Conservation (phyloP, 164 flowering plant genomes). For the Nymphaea thermarum region DNA sequence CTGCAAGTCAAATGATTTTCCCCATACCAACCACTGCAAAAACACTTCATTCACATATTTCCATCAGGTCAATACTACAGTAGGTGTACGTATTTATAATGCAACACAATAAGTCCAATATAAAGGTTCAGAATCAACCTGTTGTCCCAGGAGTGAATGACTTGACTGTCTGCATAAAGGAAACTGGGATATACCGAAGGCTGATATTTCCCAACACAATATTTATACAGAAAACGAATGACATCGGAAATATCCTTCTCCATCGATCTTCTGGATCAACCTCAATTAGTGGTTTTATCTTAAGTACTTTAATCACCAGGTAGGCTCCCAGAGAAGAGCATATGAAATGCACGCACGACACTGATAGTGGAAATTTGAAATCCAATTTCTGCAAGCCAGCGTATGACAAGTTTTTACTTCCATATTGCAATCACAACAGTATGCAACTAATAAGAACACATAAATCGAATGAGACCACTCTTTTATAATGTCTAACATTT, state of each 20-base stretch:
- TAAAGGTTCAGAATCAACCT: background rate
- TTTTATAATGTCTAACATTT: no score
- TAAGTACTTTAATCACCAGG: constrained; percentile 4
- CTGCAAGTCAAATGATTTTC: constrained; percentile 5
- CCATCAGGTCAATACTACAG: background rate
- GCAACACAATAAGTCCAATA: background rate
- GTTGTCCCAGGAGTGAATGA: constrained; percentile 8
- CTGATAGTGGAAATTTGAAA: constrained; percentile 7
- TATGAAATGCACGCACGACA: constrained; percentile 5
- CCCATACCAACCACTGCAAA: constrained; percentile 8
- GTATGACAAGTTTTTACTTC: background rate
- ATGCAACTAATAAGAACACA: no score
- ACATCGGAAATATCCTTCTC: constrained; percentile 7
- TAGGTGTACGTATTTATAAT: background rate
- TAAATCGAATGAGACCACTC: no score
- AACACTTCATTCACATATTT: background rate
- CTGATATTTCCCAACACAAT: constrained; percentile 8
- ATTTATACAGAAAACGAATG: constrained; percentile 10
- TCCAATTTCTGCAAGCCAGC: constrained; percentile 7
- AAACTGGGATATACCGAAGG: constrained; percentile 7
- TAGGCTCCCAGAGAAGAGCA: constrained; percentile 6
- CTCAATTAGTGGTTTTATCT: constrained; percentile 5
- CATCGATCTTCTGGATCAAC: constrained; percentile 7
- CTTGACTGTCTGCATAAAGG: constrained; percentile 7
- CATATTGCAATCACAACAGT: no score